Conservation (phyloP, 2,329 filamentous ascomycete genomes). For the Curvularia spicifera region DNA sequence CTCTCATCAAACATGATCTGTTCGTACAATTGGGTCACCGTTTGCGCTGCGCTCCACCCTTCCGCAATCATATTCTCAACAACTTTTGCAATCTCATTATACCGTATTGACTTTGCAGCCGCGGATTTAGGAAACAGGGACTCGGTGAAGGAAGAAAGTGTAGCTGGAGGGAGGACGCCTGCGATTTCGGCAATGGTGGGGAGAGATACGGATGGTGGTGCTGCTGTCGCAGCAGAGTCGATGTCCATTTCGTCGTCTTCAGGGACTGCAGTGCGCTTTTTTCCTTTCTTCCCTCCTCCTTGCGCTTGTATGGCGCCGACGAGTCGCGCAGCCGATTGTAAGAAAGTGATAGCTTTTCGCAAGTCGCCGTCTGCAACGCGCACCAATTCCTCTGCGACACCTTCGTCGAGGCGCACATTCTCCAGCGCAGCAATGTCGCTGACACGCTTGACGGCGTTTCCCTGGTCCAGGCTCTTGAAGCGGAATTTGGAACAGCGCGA, state of each 20-base stretch:
- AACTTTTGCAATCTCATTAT: constrained; percentile 75
- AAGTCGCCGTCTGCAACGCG: constrained; percentile 91
- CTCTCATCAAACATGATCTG: constrained; percentile 81
- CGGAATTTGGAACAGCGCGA: constrained; percentile 95
- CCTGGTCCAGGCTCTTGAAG: constrained; percentile 93
- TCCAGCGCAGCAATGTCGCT: constrained; percentile 83
- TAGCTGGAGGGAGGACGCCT: constrained; percentile 81
- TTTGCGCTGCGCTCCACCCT: constrained; percentile 93
- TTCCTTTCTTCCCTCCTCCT: constrained; percentile 47
- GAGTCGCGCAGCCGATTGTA: constrained; percentile 91
- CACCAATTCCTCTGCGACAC: constrained; percentile 83
- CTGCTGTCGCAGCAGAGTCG: constrained; percentile 30
- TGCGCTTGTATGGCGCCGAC: constrained; percentile 66
- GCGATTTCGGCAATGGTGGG: constrained; percentile 92
- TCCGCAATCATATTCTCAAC: constrained; percentile 93
- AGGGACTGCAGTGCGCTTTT: constrained; percentile 55
- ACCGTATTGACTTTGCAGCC: constrained; percentile 59
- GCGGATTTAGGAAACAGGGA: constrained; percentile 71
- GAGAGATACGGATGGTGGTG: constrained; percentile 60
- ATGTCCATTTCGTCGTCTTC: constrained; percentile 61
- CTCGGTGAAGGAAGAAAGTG: constrained; percentile 72
- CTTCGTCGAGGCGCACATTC: constrained; percentile 75
- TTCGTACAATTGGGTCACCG: constrained; percentile 86
- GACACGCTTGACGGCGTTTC: constrained; percentile 78
- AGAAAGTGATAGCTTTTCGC: constrained; percentile 91